These are phyloP conservation scores for Diaporthe ampelina DNA, from an alignment of 2,329 filamentous ascomycete genomes.

Conservation along the genomic window DNA sequence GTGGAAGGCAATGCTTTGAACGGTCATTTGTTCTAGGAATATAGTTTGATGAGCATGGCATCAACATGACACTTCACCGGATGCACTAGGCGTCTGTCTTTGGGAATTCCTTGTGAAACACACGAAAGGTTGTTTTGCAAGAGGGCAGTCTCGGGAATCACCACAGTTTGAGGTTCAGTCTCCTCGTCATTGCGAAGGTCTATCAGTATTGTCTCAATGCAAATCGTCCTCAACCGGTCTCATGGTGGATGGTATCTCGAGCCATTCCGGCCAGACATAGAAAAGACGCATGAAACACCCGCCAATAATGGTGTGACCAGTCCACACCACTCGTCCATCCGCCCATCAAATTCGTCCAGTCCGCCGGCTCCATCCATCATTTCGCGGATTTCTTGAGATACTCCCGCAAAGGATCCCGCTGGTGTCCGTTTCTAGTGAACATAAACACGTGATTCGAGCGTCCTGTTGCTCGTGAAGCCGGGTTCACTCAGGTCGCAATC, in stretches of 20 bases:
- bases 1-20: conserved; percentile 53
- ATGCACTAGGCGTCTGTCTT: not conserved
- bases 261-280: not conserved
- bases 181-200: not conserved
- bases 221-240: not conserved
- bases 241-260: not conserved
- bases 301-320: not conserved
- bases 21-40: not conserved
- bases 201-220: not conserved
- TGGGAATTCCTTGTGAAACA: not conserved
- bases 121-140: not conserved
- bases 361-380: not conserved
- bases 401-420: not conserved
- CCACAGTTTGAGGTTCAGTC: not conserved
- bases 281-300: not conserved
- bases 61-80: not conserved
- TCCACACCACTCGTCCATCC: not conserved
- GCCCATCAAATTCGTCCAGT: not conserved
- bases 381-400: not conserved
- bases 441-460: not conserved
- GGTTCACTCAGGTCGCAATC: no score
- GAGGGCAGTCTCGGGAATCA: not conserved
- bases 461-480: not conserved
- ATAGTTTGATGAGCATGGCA: not conserved
- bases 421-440: not conserved